These are phyloP conservation scores for Metschnikowia kunwiensis DNA, from an alignment of 805 yeast species.

Conservation along the genomic window DNA sequence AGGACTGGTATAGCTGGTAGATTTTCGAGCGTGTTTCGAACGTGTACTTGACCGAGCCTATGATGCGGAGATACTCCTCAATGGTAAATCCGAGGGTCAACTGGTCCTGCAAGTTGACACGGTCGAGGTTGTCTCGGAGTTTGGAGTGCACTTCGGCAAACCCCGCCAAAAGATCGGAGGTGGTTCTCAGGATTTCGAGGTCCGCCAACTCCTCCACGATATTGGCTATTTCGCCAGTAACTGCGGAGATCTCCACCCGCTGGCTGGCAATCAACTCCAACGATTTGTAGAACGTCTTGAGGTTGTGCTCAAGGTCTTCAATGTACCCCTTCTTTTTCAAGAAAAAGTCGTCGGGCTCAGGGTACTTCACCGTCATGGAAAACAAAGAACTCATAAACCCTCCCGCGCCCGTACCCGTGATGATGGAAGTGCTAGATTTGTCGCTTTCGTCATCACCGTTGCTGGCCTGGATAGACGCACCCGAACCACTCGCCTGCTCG, in stretches of 20 bases:
- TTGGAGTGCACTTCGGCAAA: slow-evolving; percentile 72
- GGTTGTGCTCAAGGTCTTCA: slow-evolving; percentile 69
- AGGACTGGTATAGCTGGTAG: slow-evolving; percentile 40
- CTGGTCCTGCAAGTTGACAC: slow-evolving; percentile 81
- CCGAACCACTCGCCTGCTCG: slow-evolving; percentile 56
- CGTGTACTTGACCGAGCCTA: slow-evolving; percentile 70
- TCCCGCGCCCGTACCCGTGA: slow-evolving; percentile 33
- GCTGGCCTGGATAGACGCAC: slow-evolving; percentile 41
- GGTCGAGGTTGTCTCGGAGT: slow-evolving; percentile 68
- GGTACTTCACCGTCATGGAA: slow-evolving; percentile 61
- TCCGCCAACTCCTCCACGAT: slow-evolving; percentile 58
- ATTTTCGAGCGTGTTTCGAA: slow-evolving; percentile 70
- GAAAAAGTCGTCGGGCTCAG: slow-evolving; percentile 79
- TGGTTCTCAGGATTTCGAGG: slow-evolving; percentile 67
- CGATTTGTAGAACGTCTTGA: slow-evolving; percentile 65
- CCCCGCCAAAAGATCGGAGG: slow-evolving; percentile 60
- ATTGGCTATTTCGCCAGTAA: slow-evolving; percentile 64
- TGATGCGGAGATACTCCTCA: slow-evolving; percentile 79
- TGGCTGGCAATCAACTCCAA: slow-evolving; percentile 73
- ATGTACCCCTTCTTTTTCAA: slow-evolving; percentile 63
- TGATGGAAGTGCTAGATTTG: slow-evolving; percentile 17
- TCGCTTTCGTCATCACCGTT: slow-evolving; percentile 38
- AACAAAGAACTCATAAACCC: slow-evolving; percentile 72
- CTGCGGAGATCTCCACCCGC: slow-evolving; percentile 65
- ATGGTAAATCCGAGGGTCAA: slow-evolving; percentile 81